phyloP scores from a whole-genome alignment of 2,329 filamentous ascomycete species.

The Sclerotinia nivalis region DNA sequence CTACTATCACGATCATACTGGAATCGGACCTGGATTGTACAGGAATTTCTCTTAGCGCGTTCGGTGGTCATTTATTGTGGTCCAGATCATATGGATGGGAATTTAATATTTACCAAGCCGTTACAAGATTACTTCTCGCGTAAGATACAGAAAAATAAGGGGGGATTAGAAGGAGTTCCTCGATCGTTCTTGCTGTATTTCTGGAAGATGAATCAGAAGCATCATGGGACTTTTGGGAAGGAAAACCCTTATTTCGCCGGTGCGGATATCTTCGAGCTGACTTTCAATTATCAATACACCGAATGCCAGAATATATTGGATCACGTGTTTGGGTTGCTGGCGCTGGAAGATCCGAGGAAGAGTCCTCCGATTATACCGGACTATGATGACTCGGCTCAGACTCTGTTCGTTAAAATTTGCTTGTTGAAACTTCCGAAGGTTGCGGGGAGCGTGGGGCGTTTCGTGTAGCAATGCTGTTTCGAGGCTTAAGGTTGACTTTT shows the following conservation, averaged over 20 bases:
- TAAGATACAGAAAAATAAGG: constrained; percentile 18
- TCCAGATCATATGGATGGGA: constrained; percentile 7
- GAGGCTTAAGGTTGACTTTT: constrained; percentile 15
- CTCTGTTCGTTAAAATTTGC: constrained; percentile 14
- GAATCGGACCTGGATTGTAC: constrained; percentile 24
- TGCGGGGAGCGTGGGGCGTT: background rate
- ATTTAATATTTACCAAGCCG: constrained; percentile 7
- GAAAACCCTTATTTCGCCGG: background rate
- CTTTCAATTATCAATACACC: constrained; percentile 18
- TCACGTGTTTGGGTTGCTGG: constrained; percentile 14
- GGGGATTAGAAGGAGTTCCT: constrained; percentile 13
- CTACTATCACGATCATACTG: constrained; percentile 21
- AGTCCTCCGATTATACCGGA: constrained; percentile 15
- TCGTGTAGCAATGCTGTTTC: constrained; percentile 13
- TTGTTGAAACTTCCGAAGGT: constrained; percentile 18
- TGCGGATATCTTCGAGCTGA: constrained; percentile 5
- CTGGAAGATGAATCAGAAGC: constrained; percentile 17
- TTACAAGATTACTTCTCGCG: constrained; percentile 8
- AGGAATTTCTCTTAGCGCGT: constrained; percentile 21
- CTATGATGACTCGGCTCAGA: constrained; percentile 6
- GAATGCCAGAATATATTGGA: constrained; percentile 17
- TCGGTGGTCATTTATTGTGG: constrained; percentile 14
- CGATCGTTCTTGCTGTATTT: constrained; percentile 8
- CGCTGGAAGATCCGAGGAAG: constrained; percentile 14
- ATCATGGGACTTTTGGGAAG: constrained; percentile 5